phyloP scores from a whole-genome alignment of 208 protist genomes.

The Acanthamoeba lenticulata region DNA sequence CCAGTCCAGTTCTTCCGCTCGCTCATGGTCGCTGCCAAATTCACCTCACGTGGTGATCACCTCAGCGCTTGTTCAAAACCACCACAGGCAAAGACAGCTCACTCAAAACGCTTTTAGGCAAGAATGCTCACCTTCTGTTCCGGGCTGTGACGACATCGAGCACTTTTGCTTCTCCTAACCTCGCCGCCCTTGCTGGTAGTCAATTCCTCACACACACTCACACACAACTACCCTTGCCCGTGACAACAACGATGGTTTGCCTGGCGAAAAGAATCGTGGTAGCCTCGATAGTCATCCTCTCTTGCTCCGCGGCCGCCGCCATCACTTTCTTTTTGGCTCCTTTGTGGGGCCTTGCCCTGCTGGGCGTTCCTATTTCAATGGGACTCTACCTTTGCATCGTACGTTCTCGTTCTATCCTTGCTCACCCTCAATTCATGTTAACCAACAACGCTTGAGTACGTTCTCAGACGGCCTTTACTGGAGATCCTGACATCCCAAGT shows the following conservation, averaged over 20 bases:
- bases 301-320: neutral
- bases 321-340: slow-evolving; percentile 28
- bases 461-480: neutral
- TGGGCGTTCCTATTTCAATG: neutral
- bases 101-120: too few relatives aligned
- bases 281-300: neutral
- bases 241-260: neutral
- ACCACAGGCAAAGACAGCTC: too few relatives aligned
- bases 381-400: slow-evolving; percentile 33
- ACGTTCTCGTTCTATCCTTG: neutral
- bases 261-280: neutral
- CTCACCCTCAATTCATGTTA: neutral
- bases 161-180: neutral
- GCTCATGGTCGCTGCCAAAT: too few relatives aligned
- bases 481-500: neutral
- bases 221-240: neutral
- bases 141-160: too few relatives aligned
- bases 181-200: neutral
- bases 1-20: too few relatives aligned
- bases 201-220: neutral
- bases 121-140: too few relatives aligned
- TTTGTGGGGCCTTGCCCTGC: neutral
- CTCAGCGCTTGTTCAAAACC: too few relatives aligned
- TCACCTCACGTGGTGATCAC: too few relatives aligned
- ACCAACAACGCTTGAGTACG: neutral